phyloP scores from a whole-genome alignment of 176 grass and related monocot genomes.

The Eleusine indica region DNA sequence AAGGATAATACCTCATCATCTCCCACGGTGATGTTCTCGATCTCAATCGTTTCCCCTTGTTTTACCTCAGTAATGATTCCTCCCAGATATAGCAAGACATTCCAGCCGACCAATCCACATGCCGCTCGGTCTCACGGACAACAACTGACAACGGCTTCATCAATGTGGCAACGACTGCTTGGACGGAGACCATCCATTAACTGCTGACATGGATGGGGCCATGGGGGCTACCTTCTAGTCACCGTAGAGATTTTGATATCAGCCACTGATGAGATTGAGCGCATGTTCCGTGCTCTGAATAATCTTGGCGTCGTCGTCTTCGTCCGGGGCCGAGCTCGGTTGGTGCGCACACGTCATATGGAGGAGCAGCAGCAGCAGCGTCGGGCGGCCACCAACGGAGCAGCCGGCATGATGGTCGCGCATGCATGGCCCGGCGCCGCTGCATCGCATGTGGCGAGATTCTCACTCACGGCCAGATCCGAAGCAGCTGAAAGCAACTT shows the following conservation, averaged over 20 bases:
- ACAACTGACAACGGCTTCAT: background rate
- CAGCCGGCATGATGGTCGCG: background rate
- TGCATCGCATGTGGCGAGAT: background rate
- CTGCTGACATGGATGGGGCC: background rate
- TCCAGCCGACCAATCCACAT: background rate
- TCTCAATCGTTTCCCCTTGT: no score
- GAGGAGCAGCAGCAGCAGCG: background rate
- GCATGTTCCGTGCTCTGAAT: background rate
- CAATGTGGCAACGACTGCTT: background rate
- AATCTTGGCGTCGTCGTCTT: background rate
- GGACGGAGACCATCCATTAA: background rate
- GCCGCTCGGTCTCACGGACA: background rate
- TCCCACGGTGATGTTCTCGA: no score
- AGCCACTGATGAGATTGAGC: background rate
- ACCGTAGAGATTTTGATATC: no score
- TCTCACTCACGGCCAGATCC: background rate
- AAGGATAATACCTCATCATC: no score
- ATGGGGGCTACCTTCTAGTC: background rate
- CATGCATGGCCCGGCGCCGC: background rate
- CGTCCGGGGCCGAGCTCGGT: background rate
- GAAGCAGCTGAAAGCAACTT: background rate
- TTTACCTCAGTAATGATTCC: no score
- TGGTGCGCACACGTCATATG: background rate
- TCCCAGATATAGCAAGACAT: no score
- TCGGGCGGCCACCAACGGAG: background rate